A percentile compares a stretch with the other conserved stretches of the same genome.
Conservation (phyloP, 2,329 filamentous ascomycete genomes). For the Zymoseptoria pseudotritici region DNA sequence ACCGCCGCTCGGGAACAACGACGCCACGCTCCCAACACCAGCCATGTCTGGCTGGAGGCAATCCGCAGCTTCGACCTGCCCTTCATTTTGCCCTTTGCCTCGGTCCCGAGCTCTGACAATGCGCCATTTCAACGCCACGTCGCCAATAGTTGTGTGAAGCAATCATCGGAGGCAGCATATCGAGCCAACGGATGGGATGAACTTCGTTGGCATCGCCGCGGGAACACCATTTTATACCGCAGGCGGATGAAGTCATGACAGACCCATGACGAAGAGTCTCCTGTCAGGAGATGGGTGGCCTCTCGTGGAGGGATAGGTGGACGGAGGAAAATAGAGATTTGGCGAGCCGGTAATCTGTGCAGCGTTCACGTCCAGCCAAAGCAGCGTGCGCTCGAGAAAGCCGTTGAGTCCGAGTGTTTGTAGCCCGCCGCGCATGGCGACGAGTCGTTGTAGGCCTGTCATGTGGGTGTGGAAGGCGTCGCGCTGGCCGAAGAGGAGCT, state of each 20-base stretch:
- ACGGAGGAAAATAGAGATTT: conserved; percentile 24
- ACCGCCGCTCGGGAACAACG: not conserved
- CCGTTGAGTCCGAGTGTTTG: conserved; percentile 38
- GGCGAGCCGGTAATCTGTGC: conserved; percentile 18
- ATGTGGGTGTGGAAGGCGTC: conserved; percentile 43
- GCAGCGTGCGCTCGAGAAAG: conserved; percentile 40
- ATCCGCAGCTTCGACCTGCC: not conserved
- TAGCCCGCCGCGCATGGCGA: conserved; percentile 41
- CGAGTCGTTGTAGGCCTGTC: conserved; percentile 38
- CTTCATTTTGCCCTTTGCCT: not conserved
- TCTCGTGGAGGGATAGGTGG: conserved; percentile 11
- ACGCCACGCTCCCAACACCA: not conserved
- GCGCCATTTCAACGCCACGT: not conserved
- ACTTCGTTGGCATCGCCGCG: not conserved
- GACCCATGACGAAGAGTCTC: conserved; percentile 14
- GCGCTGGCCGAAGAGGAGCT: conserved; percentile 43
- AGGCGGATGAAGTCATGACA: not conserved
- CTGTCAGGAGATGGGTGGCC: conserved; percentile 14
- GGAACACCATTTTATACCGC: no score
- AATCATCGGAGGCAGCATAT: not conserved
- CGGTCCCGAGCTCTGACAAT: not conserved
- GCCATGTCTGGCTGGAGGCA: not conserved
- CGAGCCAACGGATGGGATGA: not conserved
- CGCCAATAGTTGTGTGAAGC: not conserved
- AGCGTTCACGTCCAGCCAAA: conserved; percentile 41